These are phyloP conservation scores for Pisolithus tinctorius DNA, from an alignment of 768 basidiomycete genomes.

Conservation along the genomic window DNA sequence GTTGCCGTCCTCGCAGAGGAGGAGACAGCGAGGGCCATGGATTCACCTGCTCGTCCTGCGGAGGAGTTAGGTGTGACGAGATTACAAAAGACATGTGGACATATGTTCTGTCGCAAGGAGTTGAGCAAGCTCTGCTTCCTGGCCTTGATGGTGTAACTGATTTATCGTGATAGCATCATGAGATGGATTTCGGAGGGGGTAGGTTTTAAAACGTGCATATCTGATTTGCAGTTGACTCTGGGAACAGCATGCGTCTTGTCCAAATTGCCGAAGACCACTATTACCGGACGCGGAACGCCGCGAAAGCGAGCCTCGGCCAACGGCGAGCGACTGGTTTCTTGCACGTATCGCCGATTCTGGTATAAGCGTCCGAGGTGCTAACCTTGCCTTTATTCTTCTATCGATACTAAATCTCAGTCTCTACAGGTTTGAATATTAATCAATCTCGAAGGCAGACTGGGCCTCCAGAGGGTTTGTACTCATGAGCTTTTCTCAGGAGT, in stretches of 20 bases:
- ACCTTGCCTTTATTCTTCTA: slow-evolving; percentile 3
- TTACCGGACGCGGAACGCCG: slow-evolving; percentile 18
- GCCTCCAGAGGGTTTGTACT: slow-evolving; percentile 50
- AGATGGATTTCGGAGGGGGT: slow-evolving; percentile 60
- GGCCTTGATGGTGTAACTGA: slow-evolving; percentile 11
- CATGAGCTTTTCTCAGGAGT: slow-evolving; percentile 26
- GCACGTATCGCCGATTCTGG: slow-evolving; percentile 17
- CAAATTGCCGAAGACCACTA: slow-evolving; percentile 52
- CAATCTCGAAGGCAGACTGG: slow-evolving; percentile 10
- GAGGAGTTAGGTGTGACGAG: slow-evolving; percentile 67
- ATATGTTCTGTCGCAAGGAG: slow-evolving; percentile 82
- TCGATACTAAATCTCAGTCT: slow-evolving; percentile 13
- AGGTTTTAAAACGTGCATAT: slow-evolving; percentile 16
- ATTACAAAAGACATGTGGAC: slow-evolving; percentile 48
- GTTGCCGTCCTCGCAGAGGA: slow-evolving; percentile 67
- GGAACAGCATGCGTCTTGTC: slow-evolving; percentile 55
- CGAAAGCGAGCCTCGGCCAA: slow-evolving; percentile 1
- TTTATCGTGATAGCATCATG: slow-evolving; percentile 41
- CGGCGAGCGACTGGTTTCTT: slow-evolving; percentile 12
- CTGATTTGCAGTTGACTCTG: slow-evolving; percentile 6
- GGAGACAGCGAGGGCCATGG: slow-evolving; percentile 67
- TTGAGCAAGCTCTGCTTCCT: slow-evolving; percentile 30
- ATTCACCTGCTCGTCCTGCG: slow-evolving; percentile 67
- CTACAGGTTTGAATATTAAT: slow-evolving; percentile 5
- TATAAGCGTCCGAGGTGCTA: slow-evolving; percentile 12